These are phyloP conservation scores for Candida argentea DNA, from an alignment of 805 yeast genomes.

Conservation along the genomic window DNA sequence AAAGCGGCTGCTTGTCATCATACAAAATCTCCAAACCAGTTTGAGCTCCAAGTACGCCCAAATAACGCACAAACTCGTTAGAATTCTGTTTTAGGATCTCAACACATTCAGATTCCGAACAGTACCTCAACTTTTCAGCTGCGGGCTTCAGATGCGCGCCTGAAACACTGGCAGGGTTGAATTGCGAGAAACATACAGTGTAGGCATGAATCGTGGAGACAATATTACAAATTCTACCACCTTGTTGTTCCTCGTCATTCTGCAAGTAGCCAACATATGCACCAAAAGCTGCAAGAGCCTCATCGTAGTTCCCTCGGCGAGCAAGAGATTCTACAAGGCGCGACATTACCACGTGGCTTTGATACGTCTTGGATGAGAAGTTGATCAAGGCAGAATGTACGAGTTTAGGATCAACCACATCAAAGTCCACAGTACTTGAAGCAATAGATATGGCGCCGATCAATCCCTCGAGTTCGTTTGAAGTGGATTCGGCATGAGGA, in stretches of 20 bases:
- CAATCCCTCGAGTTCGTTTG: slow-evolving; percentile 16
- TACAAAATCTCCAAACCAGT: slow-evolving; percentile 27
- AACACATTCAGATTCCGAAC: slow-evolving; percentile 12
- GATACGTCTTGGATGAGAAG: slow-evolving; percentile 24
- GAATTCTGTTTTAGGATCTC: slow-evolving; percentile 10
- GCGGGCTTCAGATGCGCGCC: slow-evolving; percentile 3
- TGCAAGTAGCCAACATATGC: slow-evolving; percentile 25
- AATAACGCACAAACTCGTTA: slow-evolving; percentile 13
- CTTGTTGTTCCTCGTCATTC: slow-evolving; percentile 22
- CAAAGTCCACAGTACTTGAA: not conserved
- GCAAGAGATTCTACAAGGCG: slow-evolving; percentile 22
- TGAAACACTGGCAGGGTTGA: slow-evolving; percentile 29
- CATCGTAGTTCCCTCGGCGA: slow-evolving; percentile 28
- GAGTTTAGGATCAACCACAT: not conserved
- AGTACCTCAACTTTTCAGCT: slow-evolving; percentile 16
- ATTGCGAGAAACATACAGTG: slow-evolving; percentile 20
- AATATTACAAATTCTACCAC: slow-evolving; percentile 20
- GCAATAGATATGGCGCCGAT: not conserved
- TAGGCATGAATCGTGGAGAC: slow-evolving; percentile 23
- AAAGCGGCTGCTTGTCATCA: slow-evolving; percentile 22
- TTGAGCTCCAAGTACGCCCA: slow-evolving; percentile 11
- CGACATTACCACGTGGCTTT: slow-evolving; percentile 24
- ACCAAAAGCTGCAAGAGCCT: slow-evolving; percentile 32
- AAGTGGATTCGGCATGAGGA: slow-evolving; percentile 42
- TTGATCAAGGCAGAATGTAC: slow-evolving; percentile 21